Conservation (phyloP, 805 yeast species). For the Saccharomycopsis microspora region DNA sequence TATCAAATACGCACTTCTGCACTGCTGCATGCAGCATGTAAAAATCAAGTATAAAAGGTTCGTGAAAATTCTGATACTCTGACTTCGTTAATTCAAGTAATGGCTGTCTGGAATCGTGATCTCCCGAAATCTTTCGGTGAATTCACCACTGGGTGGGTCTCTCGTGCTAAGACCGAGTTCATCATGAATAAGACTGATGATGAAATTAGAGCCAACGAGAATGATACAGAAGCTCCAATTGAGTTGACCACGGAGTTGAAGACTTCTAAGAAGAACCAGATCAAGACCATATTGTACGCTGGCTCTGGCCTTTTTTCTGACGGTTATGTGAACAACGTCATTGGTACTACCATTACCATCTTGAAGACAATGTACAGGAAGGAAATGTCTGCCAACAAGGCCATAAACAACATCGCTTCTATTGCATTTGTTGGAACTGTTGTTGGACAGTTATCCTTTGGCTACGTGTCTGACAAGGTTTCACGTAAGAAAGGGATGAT, state of each 20-base stretch:
- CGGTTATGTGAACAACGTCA: constrained; percentile 84
- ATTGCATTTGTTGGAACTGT: constrained; percentile 91
- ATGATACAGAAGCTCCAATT: constrained; percentile 16
- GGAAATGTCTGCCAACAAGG: constrained; percentile 49
- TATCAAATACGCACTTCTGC: no score
- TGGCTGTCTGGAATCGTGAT: constrained; percentile 31
- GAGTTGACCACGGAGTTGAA: constrained; percentile 7
- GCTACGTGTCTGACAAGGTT: constrained; percentile 66
- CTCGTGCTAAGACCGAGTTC: constrained; percentile 31
- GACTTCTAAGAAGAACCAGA: constrained; percentile 18
- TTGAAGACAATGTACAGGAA: constrained; percentile 54
- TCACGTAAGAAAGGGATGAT: constrained; percentile 82
- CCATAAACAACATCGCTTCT: constrained; percentile 71
- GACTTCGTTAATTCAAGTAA: not conserved
- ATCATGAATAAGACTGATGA: constrained; percentile 26
- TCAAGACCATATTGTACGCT: constrained; percentile 66
- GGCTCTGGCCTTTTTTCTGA: constrained; percentile 93
- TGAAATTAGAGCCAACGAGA: constrained; percentile 19
- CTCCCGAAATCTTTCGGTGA: constrained; percentile 32
- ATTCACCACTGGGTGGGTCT: constrained; percentile 30
- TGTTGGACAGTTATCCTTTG: constrained; percentile 74
- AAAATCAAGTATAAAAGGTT: no score
- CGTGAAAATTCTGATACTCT: no score
- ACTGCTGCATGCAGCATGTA: no score
- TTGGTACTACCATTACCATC: constrained; percentile 69